Base-by-base conservation (phyloP, 257 asterid genomes). In the Gentiana macrophylla region DNA sequence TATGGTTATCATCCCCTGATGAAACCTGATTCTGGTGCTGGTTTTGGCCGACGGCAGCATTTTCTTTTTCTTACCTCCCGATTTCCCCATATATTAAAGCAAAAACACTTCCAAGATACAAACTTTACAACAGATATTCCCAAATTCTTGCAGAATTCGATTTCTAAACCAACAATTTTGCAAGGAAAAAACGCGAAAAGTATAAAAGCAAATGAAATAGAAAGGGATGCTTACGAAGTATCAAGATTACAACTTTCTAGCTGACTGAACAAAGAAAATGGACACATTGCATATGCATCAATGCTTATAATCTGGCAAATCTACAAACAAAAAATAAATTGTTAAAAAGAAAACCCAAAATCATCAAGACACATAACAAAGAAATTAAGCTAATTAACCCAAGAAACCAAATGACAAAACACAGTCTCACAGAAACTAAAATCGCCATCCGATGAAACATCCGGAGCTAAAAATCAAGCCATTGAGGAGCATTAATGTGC, bases 381-480 rank as follows among this genome's bases (percentile, higher is more conserved):
- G 24, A 15, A 15, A 15, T 15, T 15, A 15, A 15, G 24, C 24
- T 15, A 15, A 15, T 15, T 15, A 15, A 15, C 24, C 24, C 24
- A 15, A 0, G 0, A 15, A 15, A 15, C 24, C 24, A 15, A 15
- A 15, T 15, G 24, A 15, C 24, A 15, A 15, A 15, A 91, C 98
- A 72, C 44, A 92, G 84, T 46, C 80, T 81, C n/a, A 76, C 98
- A 91, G 77, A 91, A 91, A 96, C 98, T 84, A 64, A 95, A 84
- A 15, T 84, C 93, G 47, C 83, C 95, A 41, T 87, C 95, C 49
- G 83, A 69, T 37, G 79, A 66, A 15, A 66, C 77, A 62, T 70
- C 78, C 2, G 79, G 78, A 58, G 72, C 78, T 41, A 45, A 55
- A 92, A 80, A 74, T 92, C 97, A 11, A 85, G 82, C 97, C 98